A percentile compares a stretch with the other conserved stretches of the same genome.
Conservation (phyloP, 345 rosid species). For the Salix dunnii region DNA sequence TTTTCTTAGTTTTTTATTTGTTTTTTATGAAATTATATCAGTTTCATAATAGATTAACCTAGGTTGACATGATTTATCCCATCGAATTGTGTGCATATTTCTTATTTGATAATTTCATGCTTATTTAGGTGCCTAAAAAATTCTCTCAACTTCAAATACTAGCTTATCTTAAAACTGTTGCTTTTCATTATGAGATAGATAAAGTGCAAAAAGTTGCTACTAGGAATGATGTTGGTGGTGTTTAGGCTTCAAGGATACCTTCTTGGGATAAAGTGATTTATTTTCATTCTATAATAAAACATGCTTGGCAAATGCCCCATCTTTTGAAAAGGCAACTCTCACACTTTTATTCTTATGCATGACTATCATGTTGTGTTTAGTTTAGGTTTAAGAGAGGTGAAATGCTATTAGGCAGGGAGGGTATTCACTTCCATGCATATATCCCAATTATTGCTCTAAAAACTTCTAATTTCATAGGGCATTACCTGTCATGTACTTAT, state of each 20-base stretch:
- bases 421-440: background rate
- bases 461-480: background rate
- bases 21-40: no score
- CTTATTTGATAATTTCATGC: slow-evolving; percentile 19
- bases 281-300: background rate
- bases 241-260: slow-evolving; percentile 83
- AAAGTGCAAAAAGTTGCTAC: slow-evolving; percentile 88
- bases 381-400: no score
- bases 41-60: no score
- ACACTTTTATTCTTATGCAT: background rate
- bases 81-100: slow-evolving; percentile 2
- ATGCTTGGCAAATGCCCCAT: background rate
- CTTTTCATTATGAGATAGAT: slow-evolving; percentile 90
- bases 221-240: slow-evolving; percentile 78
- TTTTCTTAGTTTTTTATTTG: no score
- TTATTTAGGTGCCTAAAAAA: slow-evolving; percentile 69
- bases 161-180: slow-evolving; percentile 89
- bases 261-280: slow-evolving; percentile 87
- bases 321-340: background rate
- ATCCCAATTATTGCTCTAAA: background rate
- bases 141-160: slow-evolving; percentile 91
- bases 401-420: background rate
- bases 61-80: background rate
- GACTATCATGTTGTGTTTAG: background rate
- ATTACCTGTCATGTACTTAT: slow-evolving; percentile 1